Evolutionary conservation across 2,329 filamentous ascomycete species (phyloP), one percentile per base, ranked within the genome.

Genomic region (Trichophyton equinum): DNA sequence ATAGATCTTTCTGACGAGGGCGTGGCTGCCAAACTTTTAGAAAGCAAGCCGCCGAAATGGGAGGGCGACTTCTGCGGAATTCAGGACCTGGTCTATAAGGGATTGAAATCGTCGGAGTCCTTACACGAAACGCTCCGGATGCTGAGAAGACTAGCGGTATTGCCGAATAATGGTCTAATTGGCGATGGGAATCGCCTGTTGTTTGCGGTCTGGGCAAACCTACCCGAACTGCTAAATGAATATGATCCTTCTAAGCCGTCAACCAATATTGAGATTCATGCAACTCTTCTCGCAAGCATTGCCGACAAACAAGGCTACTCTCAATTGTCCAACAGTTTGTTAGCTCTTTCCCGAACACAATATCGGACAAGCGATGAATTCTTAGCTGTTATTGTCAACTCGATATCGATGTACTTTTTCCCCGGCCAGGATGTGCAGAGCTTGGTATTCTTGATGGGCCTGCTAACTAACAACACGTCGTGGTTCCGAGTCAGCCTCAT

Each of bases 401-500:
- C 91, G 5, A 79, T 97, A 51, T 83, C 85, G 61, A 83, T 87
- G 56, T 83, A 85, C 30, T 97, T 89, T 73, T 87, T 96, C 63
- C 91, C 91, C 0, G 81, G 83, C 30, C 82, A 89, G 61, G 92
- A 97, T 67, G 90, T 95, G 66, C 83, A 85, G 62, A 89, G 89
- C 77, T 76, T 99, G 9, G 89, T 91, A 0, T 96, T 96, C 75
- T 77, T 97, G 49, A 89, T 97, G 74, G 91, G 94, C 1, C 81
- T 96, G 56, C 79, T 99, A 59, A 96, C 91, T 13, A 99, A 99
- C 70, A 87, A 86, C 38, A 82, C 87, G 0, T 82, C 88, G 2
- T 96, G 91, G 89, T 88, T 97, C 73, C 95, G 95, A 71, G 79
- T 91, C 49, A 92, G 94, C 76, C 91, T 89, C 0, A 95, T 99